Conservation (phyloP, 1,139 yeast species). For the Lodderomyces pseudojiufengensis region DNA sequence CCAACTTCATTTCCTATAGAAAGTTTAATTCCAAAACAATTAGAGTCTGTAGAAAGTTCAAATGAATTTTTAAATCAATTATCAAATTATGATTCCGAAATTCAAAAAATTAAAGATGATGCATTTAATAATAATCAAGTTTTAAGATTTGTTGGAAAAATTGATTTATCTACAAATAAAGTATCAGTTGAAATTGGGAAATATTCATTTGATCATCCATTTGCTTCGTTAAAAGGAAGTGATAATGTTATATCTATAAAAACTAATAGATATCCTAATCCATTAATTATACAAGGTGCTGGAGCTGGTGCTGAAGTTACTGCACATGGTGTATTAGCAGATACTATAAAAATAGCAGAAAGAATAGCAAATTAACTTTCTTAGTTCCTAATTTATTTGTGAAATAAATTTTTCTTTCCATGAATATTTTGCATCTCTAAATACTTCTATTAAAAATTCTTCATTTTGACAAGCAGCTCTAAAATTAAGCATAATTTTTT, state of each 20-base stretch:
- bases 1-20: slow-evolving; percentile 96
- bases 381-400: slow-evolving; percentile 7
- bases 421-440: slow-evolving; percentile 53
- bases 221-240: slow-evolving; percentile 91
- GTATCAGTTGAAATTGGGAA: slow-evolving; percentile 87
- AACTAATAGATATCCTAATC: slow-evolving; percentile 87
- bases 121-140: slow-evolving; percentile 86
- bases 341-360: slow-evolving; percentile 85
- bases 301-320: slow-evolving; percentile 99
- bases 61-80: slow-evolving; percentile 76
- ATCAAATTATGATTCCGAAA: slow-evolving; percentile 77
- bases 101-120: slow-evolving; percentile 70
- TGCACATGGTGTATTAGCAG: slow-evolving; percentile 97
- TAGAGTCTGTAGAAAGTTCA: slow-evolving; percentile 70
- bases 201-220: slow-evolving; percentile 85
- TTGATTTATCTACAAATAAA: slow-evolving; percentile 64
- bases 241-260: slow-evolving; percentile 92
- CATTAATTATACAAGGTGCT: slow-evolving; percentile 95
- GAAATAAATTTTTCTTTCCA: slow-evolving; percentile 36
- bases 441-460: slow-evolving; percentile 45
- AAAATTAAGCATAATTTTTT: slow-evolving; percentile 67
- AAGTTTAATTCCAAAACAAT: slow-evolving; percentile 82
- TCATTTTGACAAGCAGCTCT: slow-evolving; percentile 57
- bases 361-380: slow-evolving; percentile 49
- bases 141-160: slow-evolving; percentile 87